Conservation (phyloP, 257 asterid species). For the Solanum raphanifolium region DNA sequence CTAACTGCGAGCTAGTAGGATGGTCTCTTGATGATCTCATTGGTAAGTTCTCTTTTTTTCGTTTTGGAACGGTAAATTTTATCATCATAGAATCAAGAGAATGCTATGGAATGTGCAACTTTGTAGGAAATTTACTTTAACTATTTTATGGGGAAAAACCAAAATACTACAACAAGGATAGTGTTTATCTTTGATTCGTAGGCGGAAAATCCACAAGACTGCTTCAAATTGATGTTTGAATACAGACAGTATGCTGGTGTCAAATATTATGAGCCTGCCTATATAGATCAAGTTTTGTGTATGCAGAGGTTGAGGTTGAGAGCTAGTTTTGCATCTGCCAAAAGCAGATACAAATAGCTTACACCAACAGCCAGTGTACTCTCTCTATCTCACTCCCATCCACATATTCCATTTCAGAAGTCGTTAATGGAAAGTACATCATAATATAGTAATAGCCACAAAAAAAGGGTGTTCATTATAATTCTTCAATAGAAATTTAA, state of each 20-base stretch:
- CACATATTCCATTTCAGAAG: neutral
- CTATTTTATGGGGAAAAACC: neutral
- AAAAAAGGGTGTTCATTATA: neutral
- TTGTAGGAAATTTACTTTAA: neutral
- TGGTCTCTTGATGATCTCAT: neutral
- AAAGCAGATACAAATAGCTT: neutral
- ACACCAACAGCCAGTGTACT: neutral
- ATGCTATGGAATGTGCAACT: neutral
- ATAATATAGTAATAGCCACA: neutral
- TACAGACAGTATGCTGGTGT: neutral
- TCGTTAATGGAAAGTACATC: neutral
- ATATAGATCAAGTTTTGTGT: neutral
- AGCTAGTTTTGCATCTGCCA: neutral
- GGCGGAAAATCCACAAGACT: neutral
- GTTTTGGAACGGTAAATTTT: neutral
- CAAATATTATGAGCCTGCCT: neutral
- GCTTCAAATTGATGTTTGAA: neutral
- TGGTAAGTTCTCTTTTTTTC: neutral
- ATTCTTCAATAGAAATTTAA: neutral
- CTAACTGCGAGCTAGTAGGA: neutral
- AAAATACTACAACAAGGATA: neutral
- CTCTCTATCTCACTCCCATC: neutral
- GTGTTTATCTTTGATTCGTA: neutral
- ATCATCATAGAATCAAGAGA: neutral
- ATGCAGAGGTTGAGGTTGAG: neutral